A percentile compares a stretch with the other conserved stretches of the same genome.
phyloP scores from a whole-genome alignment of 164 flowering plant species.

The Berberis thunbergii region DNA sequence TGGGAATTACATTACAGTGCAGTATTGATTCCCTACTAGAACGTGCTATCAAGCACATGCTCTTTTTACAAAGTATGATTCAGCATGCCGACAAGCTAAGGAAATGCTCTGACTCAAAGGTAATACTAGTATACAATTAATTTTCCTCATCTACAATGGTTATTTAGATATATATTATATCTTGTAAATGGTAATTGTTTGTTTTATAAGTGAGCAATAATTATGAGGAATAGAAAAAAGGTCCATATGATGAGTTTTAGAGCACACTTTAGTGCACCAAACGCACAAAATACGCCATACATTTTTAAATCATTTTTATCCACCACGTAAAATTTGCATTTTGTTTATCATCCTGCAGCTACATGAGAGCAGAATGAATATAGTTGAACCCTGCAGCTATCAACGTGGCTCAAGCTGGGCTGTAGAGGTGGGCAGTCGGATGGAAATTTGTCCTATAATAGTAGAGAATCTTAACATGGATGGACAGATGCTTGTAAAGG shows the following conservation, averaged over 20 bases:
- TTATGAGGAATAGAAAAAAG: too few relatives aligned
- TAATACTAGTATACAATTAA: slow-evolving; percentile 10
- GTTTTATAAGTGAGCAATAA: too few relatives aligned
- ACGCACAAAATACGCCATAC: too few relatives aligned
- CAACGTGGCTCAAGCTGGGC: slow-evolving; percentile 85
- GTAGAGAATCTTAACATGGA: slow-evolving; percentile 61
- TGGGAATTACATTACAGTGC: slow-evolving; percentile 42
- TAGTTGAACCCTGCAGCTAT: slow-evolving; percentile 26
- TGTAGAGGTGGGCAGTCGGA: slow-evolving; percentile 63
- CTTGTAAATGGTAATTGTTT: too few relatives aligned
- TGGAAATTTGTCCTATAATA: slow-evolving; percentile 55
- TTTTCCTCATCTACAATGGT: background rate
- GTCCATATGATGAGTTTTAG: too few relatives aligned
- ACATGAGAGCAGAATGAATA: slow-evolving; percentile 30
- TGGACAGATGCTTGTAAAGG: slow-evolving; percentile 83
- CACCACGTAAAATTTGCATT: too few relatives aligned
- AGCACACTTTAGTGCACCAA: too few relatives aligned
- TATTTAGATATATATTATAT: too few relatives aligned
- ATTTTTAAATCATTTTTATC: too few relatives aligned
- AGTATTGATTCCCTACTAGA: slow-evolving; percentile 81
- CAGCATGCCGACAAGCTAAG: slow-evolving; percentile 62
- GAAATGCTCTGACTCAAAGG: slow-evolving; percentile 46
- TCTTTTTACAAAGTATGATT: slow-evolving; percentile 57
- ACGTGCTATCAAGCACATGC: slow-evolving; percentile 77
- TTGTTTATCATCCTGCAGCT: slow-evolving; percentile 29